A percentile compares a stretch with the other conserved stretches of the same genome.
Conservation (phyloP, 163 green algal genomes). For the Scenedesmus sp. region DNA sequence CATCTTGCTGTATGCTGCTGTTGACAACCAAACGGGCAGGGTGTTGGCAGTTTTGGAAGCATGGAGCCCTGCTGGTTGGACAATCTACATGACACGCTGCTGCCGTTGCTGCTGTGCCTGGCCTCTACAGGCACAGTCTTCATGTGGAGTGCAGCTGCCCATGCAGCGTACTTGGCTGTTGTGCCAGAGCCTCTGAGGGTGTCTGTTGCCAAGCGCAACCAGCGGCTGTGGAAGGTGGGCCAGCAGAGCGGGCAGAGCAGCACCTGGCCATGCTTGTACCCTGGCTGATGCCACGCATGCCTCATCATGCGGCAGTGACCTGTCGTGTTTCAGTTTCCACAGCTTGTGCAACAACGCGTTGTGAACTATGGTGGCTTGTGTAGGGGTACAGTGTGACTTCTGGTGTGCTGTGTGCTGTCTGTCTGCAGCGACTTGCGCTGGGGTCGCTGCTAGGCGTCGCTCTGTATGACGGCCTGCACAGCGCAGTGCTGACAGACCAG, state of each 20-base stretch:
- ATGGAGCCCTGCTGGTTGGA: not conserved
- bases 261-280: not conserved
- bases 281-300: not conserved
- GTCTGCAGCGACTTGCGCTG: slow-evolving; percentile 1
- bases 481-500: not conserved
- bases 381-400: no score
- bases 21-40: not conserved
- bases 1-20: not conserved
- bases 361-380: not conserved
- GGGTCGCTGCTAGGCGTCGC: slow-evolving; percentile 16
- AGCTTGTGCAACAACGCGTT: no score
- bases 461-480: slow-evolving; percentile 36
- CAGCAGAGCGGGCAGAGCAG: not conserved
- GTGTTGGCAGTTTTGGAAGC: not conserved
- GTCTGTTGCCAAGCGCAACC: slow-evolving; percentile 22
- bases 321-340: no score
- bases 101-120: not conserved
- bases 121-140: slow-evolving; percentile 28
- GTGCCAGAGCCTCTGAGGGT: slow-evolving; percentile 34
- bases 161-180: slow-evolving; percentile 38
- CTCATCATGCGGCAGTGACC: not conserved
- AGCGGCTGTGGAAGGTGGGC: slow-evolving; percentile 32
- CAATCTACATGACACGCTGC: no score
- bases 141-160: slow-evolving; percentile 33
- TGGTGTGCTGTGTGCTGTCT: not conserved